Evolutionary conservation across 768 basidiomycete species (phyloP).

Genomic region (Mycena chlorophos): DNA sequence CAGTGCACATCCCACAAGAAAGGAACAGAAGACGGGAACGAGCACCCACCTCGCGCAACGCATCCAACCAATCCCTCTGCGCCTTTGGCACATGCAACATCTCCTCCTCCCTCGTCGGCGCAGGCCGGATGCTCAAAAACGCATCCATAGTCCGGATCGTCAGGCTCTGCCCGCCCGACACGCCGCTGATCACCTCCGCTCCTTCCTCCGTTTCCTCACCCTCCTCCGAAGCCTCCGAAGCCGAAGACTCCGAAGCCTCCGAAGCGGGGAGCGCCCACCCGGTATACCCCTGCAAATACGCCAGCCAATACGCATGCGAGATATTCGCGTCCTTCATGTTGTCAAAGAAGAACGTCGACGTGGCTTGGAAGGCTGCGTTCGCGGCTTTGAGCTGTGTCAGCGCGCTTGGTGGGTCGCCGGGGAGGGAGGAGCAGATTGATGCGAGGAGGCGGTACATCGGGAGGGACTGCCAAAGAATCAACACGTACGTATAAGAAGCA

Average conservation of each 20-base stretch:
- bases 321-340: conserved; percentile 6
- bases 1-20: not conserved
- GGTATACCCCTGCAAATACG: conserved; percentile 4
- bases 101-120: not conserved
- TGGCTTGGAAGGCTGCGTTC: conserved; percentile 1
- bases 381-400: not conserved
- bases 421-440: not conserved
- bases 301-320: conserved; percentile 3
- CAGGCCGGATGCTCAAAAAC: conserved; percentile 1
- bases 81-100: not conserved
- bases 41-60: conserved; percentile 2
- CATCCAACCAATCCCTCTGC: conserved; percentile 2
- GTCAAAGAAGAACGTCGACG: conserved; percentile 2
- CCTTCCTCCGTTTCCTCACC: too few relatives aligned
- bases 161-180: not conserved
- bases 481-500: not conserved
- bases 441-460: conserved; percentile 5
- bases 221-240: too few relatives aligned
- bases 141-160: conserved; percentile 3
- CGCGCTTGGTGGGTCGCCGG: not conserved
- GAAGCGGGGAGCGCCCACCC: conserved; percentile 2
- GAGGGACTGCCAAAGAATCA: not conserved
- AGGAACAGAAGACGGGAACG: not conserved
- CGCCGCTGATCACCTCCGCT: too few relatives aligned
- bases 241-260: not conserved